These are phyloP conservation scores for Kuraishia ogatae DNA, from an alignment of 805 yeast species.

Conservation along the genomic window DNA sequence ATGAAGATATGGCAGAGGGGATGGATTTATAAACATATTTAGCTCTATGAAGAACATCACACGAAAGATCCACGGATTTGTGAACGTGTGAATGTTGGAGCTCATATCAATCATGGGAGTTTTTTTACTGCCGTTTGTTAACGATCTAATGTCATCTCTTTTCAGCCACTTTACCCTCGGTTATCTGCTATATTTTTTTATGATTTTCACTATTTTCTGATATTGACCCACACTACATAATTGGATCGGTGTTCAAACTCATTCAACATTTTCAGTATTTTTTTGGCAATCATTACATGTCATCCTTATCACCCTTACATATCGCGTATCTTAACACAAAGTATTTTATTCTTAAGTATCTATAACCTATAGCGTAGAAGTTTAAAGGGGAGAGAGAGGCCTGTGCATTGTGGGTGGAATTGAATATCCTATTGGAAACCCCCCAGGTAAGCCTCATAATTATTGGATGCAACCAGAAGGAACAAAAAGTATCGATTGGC, in stretches of 20 bases:
- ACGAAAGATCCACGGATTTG: neutral
- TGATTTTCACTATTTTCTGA: neutral
- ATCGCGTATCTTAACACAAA: too few species aligned
- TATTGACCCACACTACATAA: neutral
- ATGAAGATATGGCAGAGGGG: constrained; percentile 24
- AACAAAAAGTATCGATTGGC: too few species aligned
- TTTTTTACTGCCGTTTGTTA: neutral
- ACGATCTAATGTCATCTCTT: neutral
- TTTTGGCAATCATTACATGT: too few species aligned
- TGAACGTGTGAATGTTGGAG: neutral
- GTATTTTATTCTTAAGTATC: too few species aligned
- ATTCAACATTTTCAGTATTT: neutral
- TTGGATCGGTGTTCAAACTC: neutral
- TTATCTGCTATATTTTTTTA: neutral
- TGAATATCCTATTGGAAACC: too few species aligned
- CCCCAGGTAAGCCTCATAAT: too few species aligned
- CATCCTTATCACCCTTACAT: too few species aligned
- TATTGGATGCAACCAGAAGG: too few species aligned
- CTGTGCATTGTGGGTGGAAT: too few species aligned
- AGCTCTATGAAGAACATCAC: neutral
- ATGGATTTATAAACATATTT: constrained; percentile 17
- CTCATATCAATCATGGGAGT: too few species aligned
- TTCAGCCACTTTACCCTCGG: neutral
- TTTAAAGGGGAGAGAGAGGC: too few species aligned
- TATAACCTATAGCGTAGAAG: too few species aligned